phyloP scores from a whole-genome alignment of 202 grass and related monocot genomes.

The Zoysia matrella region DNA sequence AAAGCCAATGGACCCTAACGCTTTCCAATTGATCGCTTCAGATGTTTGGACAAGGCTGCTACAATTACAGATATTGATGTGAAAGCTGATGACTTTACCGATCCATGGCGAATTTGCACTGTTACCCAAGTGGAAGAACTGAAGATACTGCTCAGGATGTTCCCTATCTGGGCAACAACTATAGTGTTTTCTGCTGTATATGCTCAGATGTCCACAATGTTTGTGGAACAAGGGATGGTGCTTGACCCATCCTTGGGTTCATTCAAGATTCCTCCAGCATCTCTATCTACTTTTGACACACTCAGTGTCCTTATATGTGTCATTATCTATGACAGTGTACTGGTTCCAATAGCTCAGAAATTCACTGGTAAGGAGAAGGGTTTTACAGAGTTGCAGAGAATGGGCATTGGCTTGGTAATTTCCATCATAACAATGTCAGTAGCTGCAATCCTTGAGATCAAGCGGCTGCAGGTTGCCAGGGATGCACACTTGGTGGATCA shows the following conservation, averaged over 20 bases:
- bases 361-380: constrained; percentile 84
- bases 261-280: constrained; percentile 86
- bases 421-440: constrained; percentile 77
- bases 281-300: constrained; percentile 85
- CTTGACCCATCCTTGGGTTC: constrained; percentile 73
- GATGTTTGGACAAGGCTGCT: constrained; percentile 89
- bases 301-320: constrained; percentile 86
- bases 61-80: constrained; percentile 76
- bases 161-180: constrained; percentile 84
- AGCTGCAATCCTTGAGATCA: constrained; percentile 76
- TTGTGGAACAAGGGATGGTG: constrained; percentile 94
- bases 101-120: constrained; percentile 76
- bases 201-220: constrained; percentile 88
- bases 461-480: constrained; percentile 65
- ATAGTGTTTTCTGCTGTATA: constrained; percentile 88
- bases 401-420: constrained; percentile 84
- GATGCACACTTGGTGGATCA: constrained; percentile 61
- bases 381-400: constrained; percentile 79
- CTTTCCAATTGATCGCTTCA: constrained; percentile 43
- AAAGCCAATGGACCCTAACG: constrained; percentile 19
- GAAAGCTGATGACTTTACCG: constrained; percentile 51
- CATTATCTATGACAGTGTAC: constrained; percentile 66
- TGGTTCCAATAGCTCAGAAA: constrained; percentile 75
- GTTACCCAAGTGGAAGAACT: constrained; percentile 93
- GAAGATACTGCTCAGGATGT: constrained; percentile 87